Conservation (phyloP, 768 basidiomycete species). For the Lenzites betulinus region DNA sequence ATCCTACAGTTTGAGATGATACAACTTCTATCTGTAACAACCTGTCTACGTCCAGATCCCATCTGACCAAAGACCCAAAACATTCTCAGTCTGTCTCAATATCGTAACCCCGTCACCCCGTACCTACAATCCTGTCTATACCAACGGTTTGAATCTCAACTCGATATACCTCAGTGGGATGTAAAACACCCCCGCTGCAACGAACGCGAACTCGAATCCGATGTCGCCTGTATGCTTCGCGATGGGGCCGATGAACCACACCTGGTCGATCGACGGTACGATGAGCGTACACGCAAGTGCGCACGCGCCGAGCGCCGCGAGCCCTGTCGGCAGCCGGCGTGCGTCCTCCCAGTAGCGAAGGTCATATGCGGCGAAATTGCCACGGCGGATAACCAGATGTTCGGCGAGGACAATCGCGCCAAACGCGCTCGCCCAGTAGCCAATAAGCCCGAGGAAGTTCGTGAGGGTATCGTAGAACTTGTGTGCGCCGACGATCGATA, state of each 20-base stretch:
- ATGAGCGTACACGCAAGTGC: conserved; percentile 54
- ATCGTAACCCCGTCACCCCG: too few relatives aligned
- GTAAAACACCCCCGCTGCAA: conserved; percentile 49
- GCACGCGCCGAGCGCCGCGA: conserved; percentile 58
- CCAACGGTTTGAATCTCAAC: conserved; percentile 28
- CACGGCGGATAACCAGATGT: conserved; percentile 64
- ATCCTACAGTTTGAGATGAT: too few relatives aligned
- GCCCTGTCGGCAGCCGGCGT: conserved; percentile 56
- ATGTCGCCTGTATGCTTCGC: conserved; percentile 68
- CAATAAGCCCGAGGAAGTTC: conserved; percentile 67
- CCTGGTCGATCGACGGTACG: conserved; percentile 70
- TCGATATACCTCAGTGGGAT: conserved; percentile 50
- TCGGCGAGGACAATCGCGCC: conserved; percentile 61
- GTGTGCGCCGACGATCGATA: conserved; percentile 69
- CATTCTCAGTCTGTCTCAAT: background rate
- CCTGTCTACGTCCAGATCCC: too few relatives aligned
- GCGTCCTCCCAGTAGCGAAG: conserved; percentile 56
- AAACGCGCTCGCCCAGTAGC: conserved; percentile 51
- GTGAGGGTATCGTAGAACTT: conserved; percentile 65
- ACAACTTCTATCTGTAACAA: too few relatives aligned
- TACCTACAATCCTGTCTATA: conserved; percentile 18
- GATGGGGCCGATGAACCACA: conserved; percentile 71
- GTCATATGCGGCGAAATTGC: conserved; percentile 51
- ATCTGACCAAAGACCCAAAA: background rate
- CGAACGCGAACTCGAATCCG: conserved; percentile 64